Evolutionary conservation across 306 rosid genomes (phyloP).

Genomic region (Glycine latifolia): DNA sequence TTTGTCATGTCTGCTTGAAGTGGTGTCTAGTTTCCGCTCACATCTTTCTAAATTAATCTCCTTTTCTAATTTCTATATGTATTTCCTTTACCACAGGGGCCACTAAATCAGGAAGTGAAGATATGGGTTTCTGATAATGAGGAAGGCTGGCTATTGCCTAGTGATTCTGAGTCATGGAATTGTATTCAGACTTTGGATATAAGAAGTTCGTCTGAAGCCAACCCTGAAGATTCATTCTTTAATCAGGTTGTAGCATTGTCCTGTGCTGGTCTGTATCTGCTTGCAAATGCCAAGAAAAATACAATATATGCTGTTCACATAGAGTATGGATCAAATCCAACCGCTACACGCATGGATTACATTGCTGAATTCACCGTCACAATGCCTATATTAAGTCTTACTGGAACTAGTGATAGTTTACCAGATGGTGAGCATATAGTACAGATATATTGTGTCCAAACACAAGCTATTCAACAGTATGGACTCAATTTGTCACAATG

Average conservation of each 20-base stretch:
- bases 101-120: slow-evolving; percentile 71
- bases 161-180: slow-evolving; percentile 76
- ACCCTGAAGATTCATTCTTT: slow-evolving; percentile 68
- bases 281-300: slow-evolving; percentile 84
- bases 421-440: slow-evolving; percentile 73
- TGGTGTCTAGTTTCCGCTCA: slow-evolving; percentile 26
- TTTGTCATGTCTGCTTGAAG: slow-evolving; percentile 22
- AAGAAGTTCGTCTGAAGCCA: slow-evolving; percentile 63
- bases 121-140: slow-evolving; percentile 73
- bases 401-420: slow-evolving; percentile 71
- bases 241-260: slow-evolving; percentile 71
- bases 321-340: slow-evolving; percentile 76
- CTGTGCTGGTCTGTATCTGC: slow-evolving; percentile 68
- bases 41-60: slow-evolving; percentile 38
- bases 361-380: slow-evolving; percentile 76
- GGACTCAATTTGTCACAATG: slow-evolving; percentile 75
- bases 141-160: slow-evolving; percentile 82
- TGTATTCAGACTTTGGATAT: slow-evolving; percentile 72
- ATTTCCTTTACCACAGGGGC: slow-evolving; percentile 55
- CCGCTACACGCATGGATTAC: slow-evolving; percentile 77
- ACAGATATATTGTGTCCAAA: slow-evolving; percentile 78
- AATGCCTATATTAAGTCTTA: slow-evolving; percentile 79
- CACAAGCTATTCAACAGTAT: slow-evolving; percentile 86
- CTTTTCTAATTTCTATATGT: not conserved
- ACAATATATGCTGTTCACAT: slow-evolving; percentile 78